A percentile compares a stretch with the other conserved stretches of the same genome.
Evolutionary conservation across 768 basidiomycete genomes (phyloP).

Genomic region (Obba rivulosa): DNA sequence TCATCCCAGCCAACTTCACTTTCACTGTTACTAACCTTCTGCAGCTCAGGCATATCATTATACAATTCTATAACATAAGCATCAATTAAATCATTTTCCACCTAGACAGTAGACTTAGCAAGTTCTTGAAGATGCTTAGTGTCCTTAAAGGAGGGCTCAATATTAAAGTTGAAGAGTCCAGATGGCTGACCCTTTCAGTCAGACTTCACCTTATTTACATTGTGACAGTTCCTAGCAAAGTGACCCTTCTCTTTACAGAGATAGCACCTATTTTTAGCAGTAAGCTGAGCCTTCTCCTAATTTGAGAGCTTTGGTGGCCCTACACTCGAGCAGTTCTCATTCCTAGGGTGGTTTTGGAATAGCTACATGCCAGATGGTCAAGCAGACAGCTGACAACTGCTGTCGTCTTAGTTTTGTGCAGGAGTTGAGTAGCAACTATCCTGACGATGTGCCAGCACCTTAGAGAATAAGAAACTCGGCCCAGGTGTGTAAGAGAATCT

Average conservation of each 20-base stretch:
- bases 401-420: too few relatives aligned
- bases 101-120: background rate
- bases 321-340: background rate
- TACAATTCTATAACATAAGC: background rate
- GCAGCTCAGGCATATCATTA: background rate
- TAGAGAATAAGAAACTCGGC: too few relatives aligned
- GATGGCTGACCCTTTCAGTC: background rate
- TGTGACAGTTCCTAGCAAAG: conserved; percentile 1
- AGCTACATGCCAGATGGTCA: too few relatives aligned
- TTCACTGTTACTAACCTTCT: background rate
- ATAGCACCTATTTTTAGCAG: background rate
- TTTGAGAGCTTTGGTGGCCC: background rate
- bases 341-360: background rate
- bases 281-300: background rate
- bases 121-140: background rate
- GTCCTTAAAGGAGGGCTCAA: background rate
- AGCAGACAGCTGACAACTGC: too few relatives aligned
- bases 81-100: background rate
- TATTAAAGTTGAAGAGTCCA: conserved; percentile 1
- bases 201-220: background rate
- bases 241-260: conserved; percentile 2
- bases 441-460: too few relatives aligned
- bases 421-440: too few relatives aligned
- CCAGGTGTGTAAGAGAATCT: too few relatives aligned
- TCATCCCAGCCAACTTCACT: too few relatives aligned